Evolutionary conservation across 495 filamentous ascomycete species (phyloP), one percentile per base, ranked within the genome.

Genomic region (Polyplosphaeria fusca): DNA sequence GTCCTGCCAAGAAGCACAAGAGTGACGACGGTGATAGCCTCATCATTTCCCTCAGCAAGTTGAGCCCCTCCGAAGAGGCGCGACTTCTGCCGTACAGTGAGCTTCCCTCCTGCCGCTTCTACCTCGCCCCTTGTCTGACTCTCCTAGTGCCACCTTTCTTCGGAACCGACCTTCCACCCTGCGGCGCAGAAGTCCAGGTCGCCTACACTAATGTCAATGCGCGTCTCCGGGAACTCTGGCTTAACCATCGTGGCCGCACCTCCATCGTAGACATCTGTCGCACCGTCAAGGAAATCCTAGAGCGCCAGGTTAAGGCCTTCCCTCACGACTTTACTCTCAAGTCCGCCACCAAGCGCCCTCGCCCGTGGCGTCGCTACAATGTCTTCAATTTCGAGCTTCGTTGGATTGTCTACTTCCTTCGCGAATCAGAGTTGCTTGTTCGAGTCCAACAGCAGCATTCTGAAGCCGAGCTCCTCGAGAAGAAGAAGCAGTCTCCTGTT

Each of bases 391-490:
- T 37, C 39, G 50, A 64, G 40, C 13, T 55, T 14, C 40, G 41
- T n/a, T 64, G 61, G 61, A 51, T 56, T 12, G 27, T 51, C 32
- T 64, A 59, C 49, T 60, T 60, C 32, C 2, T 58, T 7, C 30
- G 32, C 9, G 51, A 64, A 28, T 49, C 61, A 14, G 25, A 51
- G 13, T n/a, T 35, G 30, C 9, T 18, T 18, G 23, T 25, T 3
- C 25, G 35, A 18, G 37, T 14, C 18, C 43, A 44, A 1, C 39
- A 44, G 13, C 26, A 32, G 1, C 45, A 52, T 45, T 52, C 45
- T 20, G 59, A 62, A 30, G 46, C 46, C 19, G 59, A 57, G 52
- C 16, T 56, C 22, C 16, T 46, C n/a, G 41, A 56, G 2, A 20
- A 30, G n/a, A 48, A 40, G 28, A 57, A 52, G 30, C 16, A 48